These are phyloP conservation scores for Cladosporium velox DNA, from an alignment of 2,329 filamentous ascomycete genomes.

Conservation along the genomic window DNA sequence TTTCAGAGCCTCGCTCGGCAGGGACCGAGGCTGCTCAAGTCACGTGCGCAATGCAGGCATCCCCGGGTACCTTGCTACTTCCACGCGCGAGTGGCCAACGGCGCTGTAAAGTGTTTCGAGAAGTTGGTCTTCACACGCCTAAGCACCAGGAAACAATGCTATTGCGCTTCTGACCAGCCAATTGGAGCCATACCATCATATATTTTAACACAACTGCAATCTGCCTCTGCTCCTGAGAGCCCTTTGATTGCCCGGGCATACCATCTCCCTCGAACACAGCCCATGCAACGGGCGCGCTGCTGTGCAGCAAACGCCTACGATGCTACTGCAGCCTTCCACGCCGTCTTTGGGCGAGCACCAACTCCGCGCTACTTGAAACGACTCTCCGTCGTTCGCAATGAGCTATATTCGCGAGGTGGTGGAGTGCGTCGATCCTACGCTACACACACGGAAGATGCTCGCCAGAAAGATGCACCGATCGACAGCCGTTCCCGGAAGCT, in stretches of 20 bases:
- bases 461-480: background rate
- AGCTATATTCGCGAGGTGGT: background rate
- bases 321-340: conserved; percentile 4
- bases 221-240: background rate
- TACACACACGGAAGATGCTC: background rate
- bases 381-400: background rate
- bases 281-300: conserved; percentile 12
- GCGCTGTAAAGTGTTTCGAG: background rate
- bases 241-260: background rate
- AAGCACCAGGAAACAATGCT: background rate
- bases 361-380: background rate
- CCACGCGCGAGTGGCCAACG: background rate
- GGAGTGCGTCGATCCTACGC: background rate
- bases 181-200: background rate
- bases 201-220: background rate
- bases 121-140: background rate
- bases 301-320: conserved; percentile 11
- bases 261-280: background rate
- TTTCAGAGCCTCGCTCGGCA: background rate
- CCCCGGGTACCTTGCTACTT: background rate
- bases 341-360: background rate
- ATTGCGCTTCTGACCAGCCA: background rate
- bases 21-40: conserved; percentile 7
- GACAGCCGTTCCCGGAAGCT: background rate
- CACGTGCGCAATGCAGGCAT: background rate